phyloP scores from a whole-genome alignment of 306 rosid genomes.

The Acacia confusa region DNA sequence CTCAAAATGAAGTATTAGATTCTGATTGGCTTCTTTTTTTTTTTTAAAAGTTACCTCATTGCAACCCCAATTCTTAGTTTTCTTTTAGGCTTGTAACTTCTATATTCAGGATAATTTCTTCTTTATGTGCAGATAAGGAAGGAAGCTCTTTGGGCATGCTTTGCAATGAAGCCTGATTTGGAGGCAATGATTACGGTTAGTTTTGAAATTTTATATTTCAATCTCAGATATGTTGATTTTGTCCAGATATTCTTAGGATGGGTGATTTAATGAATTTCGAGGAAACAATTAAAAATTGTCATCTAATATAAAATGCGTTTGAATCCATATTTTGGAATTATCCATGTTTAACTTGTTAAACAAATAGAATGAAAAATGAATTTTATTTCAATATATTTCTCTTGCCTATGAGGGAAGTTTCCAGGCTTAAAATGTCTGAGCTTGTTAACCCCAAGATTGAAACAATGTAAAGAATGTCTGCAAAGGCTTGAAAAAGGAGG shows the following conservation, averaged over 20 bases:
- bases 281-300: not conserved
- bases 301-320: not conserved
- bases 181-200: constrained; percentile 84
- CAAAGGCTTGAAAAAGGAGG: constrained; percentile 22
- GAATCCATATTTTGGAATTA: constrained; percentile 5
- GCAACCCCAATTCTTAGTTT: constrained; percentile 15
- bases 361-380: constrained; percentile 14
- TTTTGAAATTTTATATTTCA: constrained; percentile 17
- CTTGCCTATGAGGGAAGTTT: constrained; percentile 1
- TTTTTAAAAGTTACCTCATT: constrained; percentile 5
- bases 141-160: constrained; percentile 97
- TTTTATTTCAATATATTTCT: not conserved
- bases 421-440: constrained; percentile 19
- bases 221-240: constrained; percentile 8
- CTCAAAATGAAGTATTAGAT: constrained; percentile 3
- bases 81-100: constrained; percentile 19
- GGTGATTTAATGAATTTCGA: not conserved
- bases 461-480: constrained; percentile 17
- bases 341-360: not conserved
- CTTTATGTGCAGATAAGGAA: constrained; percentile 67
- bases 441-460: not conserved
- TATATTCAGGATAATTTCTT: constrained; percentile 31
- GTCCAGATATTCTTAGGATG: not conserved
- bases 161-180: constrained; percentile 72
- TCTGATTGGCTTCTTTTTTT: constrained; percentile 4